Conservation (phyloP, 139 green algal genomes). For the Penium margaritaceum region DNA sequence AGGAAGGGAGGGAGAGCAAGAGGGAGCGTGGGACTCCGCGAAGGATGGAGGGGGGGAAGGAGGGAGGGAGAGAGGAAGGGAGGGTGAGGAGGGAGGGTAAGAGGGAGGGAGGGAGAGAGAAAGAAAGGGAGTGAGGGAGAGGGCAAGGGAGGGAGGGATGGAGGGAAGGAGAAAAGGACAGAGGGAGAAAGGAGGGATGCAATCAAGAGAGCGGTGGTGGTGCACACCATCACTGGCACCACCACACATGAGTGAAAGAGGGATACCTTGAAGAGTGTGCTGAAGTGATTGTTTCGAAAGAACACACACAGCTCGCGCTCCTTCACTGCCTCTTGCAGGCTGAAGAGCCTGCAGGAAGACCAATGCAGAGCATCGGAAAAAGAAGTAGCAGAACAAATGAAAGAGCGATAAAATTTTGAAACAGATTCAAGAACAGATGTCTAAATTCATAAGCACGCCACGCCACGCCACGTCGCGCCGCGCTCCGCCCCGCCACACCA, state of each 20-base stretch:
- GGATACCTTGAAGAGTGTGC: slow-evolving; percentile 65
- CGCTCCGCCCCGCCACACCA: too few relatives aligned
- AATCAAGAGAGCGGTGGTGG: slow-evolving; percentile 3
- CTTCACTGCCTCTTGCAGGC: slow-evolving; percentile 39
- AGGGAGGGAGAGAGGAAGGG: too few relatives aligned
- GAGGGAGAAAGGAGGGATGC: slow-evolving; percentile 10
- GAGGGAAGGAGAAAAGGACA: slow-evolving; percentile 6
- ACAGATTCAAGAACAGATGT: too few relatives aligned
- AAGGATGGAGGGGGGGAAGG: neutral
- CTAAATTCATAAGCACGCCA: too few relatives aligned
- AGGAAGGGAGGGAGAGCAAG: slow-evolving; percentile 8
- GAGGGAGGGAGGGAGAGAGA: neutral
- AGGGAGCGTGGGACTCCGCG: neutral
- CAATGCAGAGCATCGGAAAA: too few relatives aligned
- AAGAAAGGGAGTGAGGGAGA: slow-evolving; percentile 4
- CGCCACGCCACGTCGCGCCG: too few relatives aligned
- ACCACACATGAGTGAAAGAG: neutral
- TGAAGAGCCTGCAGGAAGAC: slow-evolving; percentile 29
- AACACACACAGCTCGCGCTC: slow-evolving; percentile 74
- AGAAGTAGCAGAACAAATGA: too few relatives aligned
- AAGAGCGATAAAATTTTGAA: too few relatives aligned
- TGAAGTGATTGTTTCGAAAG: slow-evolving; percentile 93
- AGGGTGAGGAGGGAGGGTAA: neutral
- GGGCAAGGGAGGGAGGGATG: neutral
- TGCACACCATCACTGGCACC: neutral